These are phyloP conservation scores for Sequoia sempervirens DNA, from an alignment of 75 land plant genomes.

Conservation along the genomic window DNA sequence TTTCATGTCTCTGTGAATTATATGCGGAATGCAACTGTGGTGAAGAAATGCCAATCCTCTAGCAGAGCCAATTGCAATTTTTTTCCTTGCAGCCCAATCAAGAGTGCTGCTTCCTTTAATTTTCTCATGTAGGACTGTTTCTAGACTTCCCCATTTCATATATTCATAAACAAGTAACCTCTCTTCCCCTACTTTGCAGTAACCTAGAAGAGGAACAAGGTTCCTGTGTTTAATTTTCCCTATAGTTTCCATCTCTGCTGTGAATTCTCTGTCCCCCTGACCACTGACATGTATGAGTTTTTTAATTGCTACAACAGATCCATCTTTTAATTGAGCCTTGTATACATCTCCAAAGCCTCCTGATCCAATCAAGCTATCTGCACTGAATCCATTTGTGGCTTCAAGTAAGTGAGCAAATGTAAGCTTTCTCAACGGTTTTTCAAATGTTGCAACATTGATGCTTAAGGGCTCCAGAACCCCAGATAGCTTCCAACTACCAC, in stretches of 20 bases:
- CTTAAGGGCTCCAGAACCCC: slow-evolving; percentile 63
- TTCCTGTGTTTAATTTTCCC: slow-evolving; percentile 82
- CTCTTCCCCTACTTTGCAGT: slow-evolving; percentile 68
- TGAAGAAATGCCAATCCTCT: slow-evolving; percentile 85
- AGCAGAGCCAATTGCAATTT: slow-evolving; percentile 73
- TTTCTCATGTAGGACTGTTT: slow-evolving; percentile 54
- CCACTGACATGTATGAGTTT: slow-evolving; percentile 62
- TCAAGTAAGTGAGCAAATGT: slow-evolving; percentile 73
- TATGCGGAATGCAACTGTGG: slow-evolving; percentile 80
- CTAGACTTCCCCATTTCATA: slow-evolving; percentile 75
- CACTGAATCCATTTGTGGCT: slow-evolving; percentile 76
- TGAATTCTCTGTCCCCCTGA: slow-evolving; percentile 72
- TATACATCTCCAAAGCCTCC: slow-evolving; percentile 88
- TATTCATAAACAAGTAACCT: slow-evolving; percentile 74
- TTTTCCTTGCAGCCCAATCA: slow-evolving; percentile 61
- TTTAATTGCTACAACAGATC: slow-evolving; percentile 63
- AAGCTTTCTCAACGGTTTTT: slow-evolving; percentile 64
- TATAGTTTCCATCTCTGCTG: slow-evolving; percentile 82
- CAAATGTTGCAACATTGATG: slow-evolving; percentile 76
- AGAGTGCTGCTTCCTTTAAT: slow-evolving; percentile 25
- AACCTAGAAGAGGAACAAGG: slow-evolving; percentile 76
- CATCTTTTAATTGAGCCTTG: slow-evolving; percentile 66
- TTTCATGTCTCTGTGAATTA: slow-evolving; percentile 89
- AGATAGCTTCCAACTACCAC: slow-evolving; percentile 61
- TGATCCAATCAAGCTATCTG: slow-evolving; percentile 57